A percentile compares a stretch with the other conserved stretches of the same genome.
Evolutionary conservation across 2,329 filamentous ascomycete genomes (phyloP).

Genomic region (Hymenoscyphus infarciens): DNA sequence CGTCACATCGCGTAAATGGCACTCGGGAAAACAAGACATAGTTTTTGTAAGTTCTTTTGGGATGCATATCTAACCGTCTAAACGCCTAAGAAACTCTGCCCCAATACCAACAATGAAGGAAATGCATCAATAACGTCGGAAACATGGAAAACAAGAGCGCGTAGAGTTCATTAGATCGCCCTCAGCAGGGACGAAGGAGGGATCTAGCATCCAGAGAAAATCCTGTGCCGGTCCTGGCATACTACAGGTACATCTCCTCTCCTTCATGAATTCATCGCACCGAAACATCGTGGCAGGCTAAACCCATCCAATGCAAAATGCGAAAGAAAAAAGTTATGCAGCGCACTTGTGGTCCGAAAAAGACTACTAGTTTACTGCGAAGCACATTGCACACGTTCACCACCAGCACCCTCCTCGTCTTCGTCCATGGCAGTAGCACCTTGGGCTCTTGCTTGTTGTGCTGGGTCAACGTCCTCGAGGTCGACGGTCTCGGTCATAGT

Average conservation of each 20-base stretch:
- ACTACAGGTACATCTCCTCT: slow-evolving; percentile 5
- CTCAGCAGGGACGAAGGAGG: not conserved
- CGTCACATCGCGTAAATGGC: not conserved
- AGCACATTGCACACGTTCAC: slow-evolving; percentile 81
- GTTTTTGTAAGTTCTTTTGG: slow-evolving; percentile 7
- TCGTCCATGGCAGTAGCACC: slow-evolving; percentile 66
- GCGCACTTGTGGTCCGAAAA: slow-evolving; percentile 1
- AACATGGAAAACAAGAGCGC: slow-evolving; percentile 2
- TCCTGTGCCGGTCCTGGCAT: slow-evolving; percentile 11
- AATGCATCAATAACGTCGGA: slow-evolving; percentile 8
- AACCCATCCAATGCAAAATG: slow-evolving; percentile 21
- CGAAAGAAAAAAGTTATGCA: slow-evolving; percentile 14
- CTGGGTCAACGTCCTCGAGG: slow-evolving; percentile 78
- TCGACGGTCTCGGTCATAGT: slow-evolving; percentile 89
- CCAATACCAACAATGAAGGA: slow-evolving; percentile 7
- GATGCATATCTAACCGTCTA: slow-evolving; percentile 21
- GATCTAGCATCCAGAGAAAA: slow-evolving; percentile 6
- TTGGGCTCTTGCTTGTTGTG: slow-evolving; percentile 64
- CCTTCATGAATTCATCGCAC: slow-evolving; percentile 21
- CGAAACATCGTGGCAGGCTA: slow-evolving; percentile 18
- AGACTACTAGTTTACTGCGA: slow-evolving; percentile 61
- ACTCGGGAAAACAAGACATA: not conserved
- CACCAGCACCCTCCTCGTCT: slow-evolving; percentile 67
- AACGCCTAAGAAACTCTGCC: slow-evolving; percentile 17
- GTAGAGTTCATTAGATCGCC: slow-evolving; percentile 5